Evolutionary conservation across 2,329 filamentous ascomycete species (phyloP).

Genomic region (Parastagonospora nodorum): DNA sequence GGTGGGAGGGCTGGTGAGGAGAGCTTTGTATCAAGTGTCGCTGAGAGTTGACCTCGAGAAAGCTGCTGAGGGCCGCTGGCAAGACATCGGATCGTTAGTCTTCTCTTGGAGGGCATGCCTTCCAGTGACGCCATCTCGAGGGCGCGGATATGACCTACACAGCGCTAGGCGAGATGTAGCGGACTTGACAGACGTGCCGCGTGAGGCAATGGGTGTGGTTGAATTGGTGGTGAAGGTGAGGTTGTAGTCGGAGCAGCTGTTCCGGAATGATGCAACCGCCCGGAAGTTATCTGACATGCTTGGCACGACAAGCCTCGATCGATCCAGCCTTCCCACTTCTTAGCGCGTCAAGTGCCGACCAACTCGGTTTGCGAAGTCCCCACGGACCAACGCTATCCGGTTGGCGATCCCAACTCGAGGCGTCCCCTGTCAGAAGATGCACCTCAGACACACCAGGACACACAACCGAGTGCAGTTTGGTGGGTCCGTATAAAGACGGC

Average conservation of each 20-base stretch:
- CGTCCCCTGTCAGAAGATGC: neutral
- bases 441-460: conserved; percentile 3
- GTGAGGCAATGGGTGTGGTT: conserved; percentile 4
- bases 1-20: conserved; percentile 4
- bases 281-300: conserved; percentile 4
- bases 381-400: no score
- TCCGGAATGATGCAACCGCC: conserved; percentile 13
- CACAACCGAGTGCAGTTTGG: neutral
- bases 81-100: conserved; percentile 34
- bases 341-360: neutral
- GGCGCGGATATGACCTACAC: conserved; percentile 37
- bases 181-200: conserved; percentile 7
- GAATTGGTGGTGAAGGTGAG: conserved; percentile 9
- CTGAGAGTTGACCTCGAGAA: conserved; percentile 12
- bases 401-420: no score
- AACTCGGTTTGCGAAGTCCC: neutral
- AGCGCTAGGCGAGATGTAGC: conserved; percentile 32
- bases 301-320: neutral
- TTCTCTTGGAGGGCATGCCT: conserved; percentile 37
- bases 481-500: conserved; percentile 1
- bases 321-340: neutral
- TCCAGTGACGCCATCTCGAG: conserved; percentile 35
- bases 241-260: conserved; percentile 6
- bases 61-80: conserved; percentile 22
- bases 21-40: conserved; percentile 5